These are phyloP conservation scores for Neoarthrinium moseri DNA, from an alignment of 2,329 filamentous ascomycete genomes.

Conservation along the genomic window DNA sequence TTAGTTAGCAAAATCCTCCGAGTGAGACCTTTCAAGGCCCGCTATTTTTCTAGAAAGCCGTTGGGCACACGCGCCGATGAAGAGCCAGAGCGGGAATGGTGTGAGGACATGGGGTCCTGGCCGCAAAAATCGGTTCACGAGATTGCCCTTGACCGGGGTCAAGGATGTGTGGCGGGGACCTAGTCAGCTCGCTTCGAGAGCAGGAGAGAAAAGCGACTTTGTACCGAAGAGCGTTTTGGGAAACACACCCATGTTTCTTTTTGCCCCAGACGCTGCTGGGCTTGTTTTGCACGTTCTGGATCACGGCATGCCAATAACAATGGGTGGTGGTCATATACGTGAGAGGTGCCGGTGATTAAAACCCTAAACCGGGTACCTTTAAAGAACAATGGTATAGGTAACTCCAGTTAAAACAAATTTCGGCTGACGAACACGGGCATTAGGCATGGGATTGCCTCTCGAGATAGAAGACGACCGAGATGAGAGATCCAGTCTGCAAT, in stretches of 20 bases:
- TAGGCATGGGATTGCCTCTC: not conserved
- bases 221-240: slow-evolving; percentile 2
- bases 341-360: slow-evolving; percentile 1
- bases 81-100: slow-evolving; percentile 37
- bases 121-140: slow-evolving; percentile 43
- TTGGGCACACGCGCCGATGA: slow-evolving; percentile 42
- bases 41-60: slow-evolving; percentile 45
- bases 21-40: slow-evolving; percentile 36
- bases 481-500: not conserved
- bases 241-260: not conserved
- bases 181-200: slow-evolving; percentile 38
- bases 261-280: not conserved
- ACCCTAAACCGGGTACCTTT: slow-evolving; percentile 5
- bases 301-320: not conserved
- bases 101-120: slow-evolving; percentile 29
- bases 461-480: not conserved
- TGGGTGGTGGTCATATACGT: not conserved
- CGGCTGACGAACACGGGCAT: not conserved
- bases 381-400: not conserved
- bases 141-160: slow-evolving; percentile 40
- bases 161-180: slow-evolving; percentile 22
- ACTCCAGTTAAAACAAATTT: not conserved
- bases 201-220: slow-evolving; percentile 11
- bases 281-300: not conserved
- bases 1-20: slow-evolving; percentile 46